phyloP scores from a whole-genome alignment of 352 stramenopile genomes.

The Halophytophthora batemanensis region DNA sequence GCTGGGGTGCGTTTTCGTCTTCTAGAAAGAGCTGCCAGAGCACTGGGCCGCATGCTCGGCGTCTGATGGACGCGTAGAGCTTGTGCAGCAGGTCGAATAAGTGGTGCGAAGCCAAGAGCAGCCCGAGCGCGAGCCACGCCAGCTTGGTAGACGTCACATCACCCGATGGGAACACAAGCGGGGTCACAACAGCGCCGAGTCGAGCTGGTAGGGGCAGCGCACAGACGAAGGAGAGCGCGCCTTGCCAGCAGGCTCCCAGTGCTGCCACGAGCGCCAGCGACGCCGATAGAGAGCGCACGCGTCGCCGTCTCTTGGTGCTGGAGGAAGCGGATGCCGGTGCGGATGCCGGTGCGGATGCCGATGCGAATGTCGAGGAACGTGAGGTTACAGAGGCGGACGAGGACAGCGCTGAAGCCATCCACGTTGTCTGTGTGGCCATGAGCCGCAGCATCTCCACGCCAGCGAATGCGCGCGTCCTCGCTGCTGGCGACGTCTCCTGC shows the following conservation, averaged over 20 bases:
- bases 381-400: neutral
- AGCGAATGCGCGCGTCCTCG: too few relatives aligned
- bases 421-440: too few relatives aligned
- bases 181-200: slow-evolving; percentile 8
- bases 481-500: too few relatives aligned
- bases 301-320: neutral
- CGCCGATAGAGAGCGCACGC: slow-evolving; percentile 1
- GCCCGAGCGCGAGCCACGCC: slow-evolving; percentile 28
- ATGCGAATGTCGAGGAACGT: too few relatives aligned
- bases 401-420: neutral
- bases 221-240: neutral
- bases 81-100: slow-evolving; percentile 11
- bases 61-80: neutral
- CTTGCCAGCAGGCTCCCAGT: neutral
- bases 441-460: too few relatives aligned
- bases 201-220: neutral
- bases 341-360: too few relatives aligned
- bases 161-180: slow-evolving; percentile 45
- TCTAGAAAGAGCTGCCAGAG: slow-evolving; percentile 4
- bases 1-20: slow-evolving; percentile 7
- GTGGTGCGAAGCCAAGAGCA: slow-evolving; percentile 43
- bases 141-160: slow-evolving; percentile 45
- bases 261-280: slow-evolving; percentile 7
- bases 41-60: neutral
- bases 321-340: too few relatives aligned